A percentile compares a stretch with the other conserved stretches of the same genome.
These are phyloP conservation scores for Apiospora malaysiana DNA, from an alignment of 2,329 filamentous ascomycete species.

Conservation along the genomic window DNA sequence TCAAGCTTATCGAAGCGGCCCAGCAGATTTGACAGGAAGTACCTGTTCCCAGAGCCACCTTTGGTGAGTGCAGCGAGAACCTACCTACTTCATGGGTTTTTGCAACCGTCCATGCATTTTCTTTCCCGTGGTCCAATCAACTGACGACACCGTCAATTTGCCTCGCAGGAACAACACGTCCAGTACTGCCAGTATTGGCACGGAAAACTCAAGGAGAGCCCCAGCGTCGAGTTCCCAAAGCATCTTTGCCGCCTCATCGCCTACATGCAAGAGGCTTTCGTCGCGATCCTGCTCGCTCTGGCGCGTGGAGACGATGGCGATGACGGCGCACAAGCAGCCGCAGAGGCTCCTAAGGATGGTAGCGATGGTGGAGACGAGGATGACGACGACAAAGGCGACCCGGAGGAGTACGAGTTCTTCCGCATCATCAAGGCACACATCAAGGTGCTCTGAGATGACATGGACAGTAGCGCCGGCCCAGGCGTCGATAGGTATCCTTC, in stretches of 20 bases:
- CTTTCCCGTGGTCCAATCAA: neutral
- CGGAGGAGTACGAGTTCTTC: slow-evolving; percentile 55
- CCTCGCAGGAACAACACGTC: slow-evolving; percentile 56
- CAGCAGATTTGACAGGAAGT: slow-evolving; percentile 68
- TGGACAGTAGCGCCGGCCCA: slow-evolving; percentile 39
- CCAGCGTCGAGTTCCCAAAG: slow-evolving; percentile 63
- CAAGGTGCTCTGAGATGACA: slow-evolving; percentile 60
- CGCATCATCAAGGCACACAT: slow-evolving; percentile 64
- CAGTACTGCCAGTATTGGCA: slow-evolving; percentile 69
- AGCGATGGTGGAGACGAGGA: neutral
- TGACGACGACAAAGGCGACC: slow-evolving; percentile 50
- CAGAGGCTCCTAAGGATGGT: too few species aligned
- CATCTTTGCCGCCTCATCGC: slow-evolving; percentile 61
- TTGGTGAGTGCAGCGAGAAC: slow-evolving; percentile 25
- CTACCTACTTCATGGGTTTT: too few species aligned
- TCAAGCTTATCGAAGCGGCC: slow-evolving; percentile 69
- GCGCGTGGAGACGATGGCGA: slow-evolving; percentile 34
- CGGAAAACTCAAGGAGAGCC: slow-evolving; percentile 56
- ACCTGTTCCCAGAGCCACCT: slow-evolving; percentile 55
- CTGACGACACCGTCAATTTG: slow-evolving; percentile 29
- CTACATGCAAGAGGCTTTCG: slow-evolving; percentile 71
- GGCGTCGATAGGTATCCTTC: too few species aligned
- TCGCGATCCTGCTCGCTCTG: slow-evolving; percentile 58
- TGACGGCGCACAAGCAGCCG: too few species aligned
- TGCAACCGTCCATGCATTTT: neutral